Base-by-base conservation (phyloP, 257 asterid genomes). In the Lithospermum erythrorhizon region DNA sequence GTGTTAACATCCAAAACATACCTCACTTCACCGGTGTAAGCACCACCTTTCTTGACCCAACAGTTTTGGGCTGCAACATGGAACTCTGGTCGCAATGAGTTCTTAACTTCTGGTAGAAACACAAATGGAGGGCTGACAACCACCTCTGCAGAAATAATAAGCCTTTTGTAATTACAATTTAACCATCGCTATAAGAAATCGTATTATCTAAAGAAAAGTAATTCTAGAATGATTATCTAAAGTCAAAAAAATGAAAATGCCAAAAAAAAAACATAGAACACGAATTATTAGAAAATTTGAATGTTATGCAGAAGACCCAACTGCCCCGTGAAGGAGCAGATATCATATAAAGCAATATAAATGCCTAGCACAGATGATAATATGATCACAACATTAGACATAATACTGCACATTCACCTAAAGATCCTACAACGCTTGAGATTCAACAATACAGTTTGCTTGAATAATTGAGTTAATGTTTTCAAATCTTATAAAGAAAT, bases 41-140 rank as follows among this genome's bases (percentile, higher is more conserved):
- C 99, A 73, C 99, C 99, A 2, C 99, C 97, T 67, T 93, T 89
- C 91, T 80, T 93, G 47, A 93, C 89, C 99, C 99, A 89, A 62
- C 97, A 93, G 61, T 93, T 93, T 76, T 93, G 99, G 59, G 99
- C 97, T 21, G 99, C 99, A 48, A 89, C 91, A 53, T 80, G 87
- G 84, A 89, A 84, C 41, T 89, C 99, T 52, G 95, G 70, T 47
- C 95, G 83, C 69, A 93, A 73, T 30, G 71, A 51, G 59, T 66
- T 65, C 75, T 89, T 84, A 30, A 85, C 95, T 66, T 74, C 9
- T 15, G 95, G 83, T 70, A 93, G 87, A 76, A 81, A 93, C 74
- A 93, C 97, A 21, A 21, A 93, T 27, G 97, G 99, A 58, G 97
- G 97, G 77, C 97, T 89, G 76, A 93, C 87, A 76, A 93, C 97